phyloP scores from a whole-genome alignment of 2,329 filamentous ascomycete species.

The Alternaria panax region DNA sequence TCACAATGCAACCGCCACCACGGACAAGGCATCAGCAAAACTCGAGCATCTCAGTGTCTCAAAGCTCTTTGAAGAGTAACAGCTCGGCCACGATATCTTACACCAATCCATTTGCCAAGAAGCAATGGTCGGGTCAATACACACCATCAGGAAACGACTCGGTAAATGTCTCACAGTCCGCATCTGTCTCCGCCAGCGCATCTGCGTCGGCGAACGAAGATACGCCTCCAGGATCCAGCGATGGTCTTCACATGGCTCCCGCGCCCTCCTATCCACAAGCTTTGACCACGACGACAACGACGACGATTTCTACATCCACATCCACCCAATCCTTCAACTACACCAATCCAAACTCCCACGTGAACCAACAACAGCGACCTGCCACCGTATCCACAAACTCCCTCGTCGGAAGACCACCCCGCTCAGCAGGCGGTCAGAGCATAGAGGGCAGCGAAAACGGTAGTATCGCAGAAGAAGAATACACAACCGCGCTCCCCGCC shows the following conservation, averaged over 20 bases:
- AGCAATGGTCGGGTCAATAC: constrained; percentile 31
- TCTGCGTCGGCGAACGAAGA: constrained; percentile 46
- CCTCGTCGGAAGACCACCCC: constrained; percentile 32
- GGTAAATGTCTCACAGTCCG: constrained; percentile 34
- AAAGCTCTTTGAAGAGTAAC: constrained; percentile 43
- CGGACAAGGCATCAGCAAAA: constrained; percentile 42
- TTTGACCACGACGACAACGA: constrained; percentile 33
- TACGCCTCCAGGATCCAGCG: constrained; percentile 47
- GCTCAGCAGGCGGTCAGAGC: constrained; percentile 35
- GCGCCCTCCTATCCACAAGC: constrained; percentile 41
- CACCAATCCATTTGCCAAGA: constrained; percentile 36
- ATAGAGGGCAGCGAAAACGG: constrained; percentile 48
- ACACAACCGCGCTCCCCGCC: constrained; percentile 47
- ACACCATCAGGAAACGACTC: constrained; percentile 36
- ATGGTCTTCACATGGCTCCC: constrained; percentile 46
- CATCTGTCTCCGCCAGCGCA: constrained; percentile 41
- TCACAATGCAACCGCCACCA: constrained; percentile 43
- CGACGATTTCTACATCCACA: constrained; percentile 21
- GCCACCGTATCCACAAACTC: constrained; percentile 29
- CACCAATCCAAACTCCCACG: constrained; percentile 35
- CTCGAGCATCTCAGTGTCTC: constrained; percentile 43
- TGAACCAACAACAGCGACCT: constrained; percentile 32
- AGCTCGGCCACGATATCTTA: constrained; percentile 33
- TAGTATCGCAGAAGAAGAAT: constrained; percentile 47
- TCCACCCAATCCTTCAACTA: constrained; percentile 25